Evolutionary conservation across 495 filamentous ascomycete genomes (phyloP), one percentile per base, ranked within the genome.

Genomic region (Talaromyces nanjingensis): DNA sequence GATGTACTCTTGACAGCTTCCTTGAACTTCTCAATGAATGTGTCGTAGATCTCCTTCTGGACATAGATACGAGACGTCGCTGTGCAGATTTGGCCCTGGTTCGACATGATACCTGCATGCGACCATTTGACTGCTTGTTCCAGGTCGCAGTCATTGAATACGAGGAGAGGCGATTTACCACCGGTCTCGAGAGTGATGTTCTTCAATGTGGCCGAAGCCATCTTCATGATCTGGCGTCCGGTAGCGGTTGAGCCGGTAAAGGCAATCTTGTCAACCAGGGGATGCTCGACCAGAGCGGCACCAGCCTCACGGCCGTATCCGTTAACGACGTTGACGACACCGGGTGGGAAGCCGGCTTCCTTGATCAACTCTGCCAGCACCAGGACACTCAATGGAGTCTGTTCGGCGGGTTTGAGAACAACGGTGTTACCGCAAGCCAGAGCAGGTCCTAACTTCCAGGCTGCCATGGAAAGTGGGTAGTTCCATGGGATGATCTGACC

Each of bases 121-220:
- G 87, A 77, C 92, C 93, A 89, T 68, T 89, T 87, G 62, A 88
- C 83, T 29, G 93, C 86, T 71, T 94, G 85, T 49, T 93, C 87
- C 60, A 97, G 72, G 72, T 97, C 86, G 42, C 90, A 88, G 75
- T 97, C 89, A 62, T 89, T 87, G 67, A 96, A 97, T 25, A 97
- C 84, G 57, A 97, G 68, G 42, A 96, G 78, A 1, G 92, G 92
- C 4, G 87, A 91, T 78, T 97, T 97, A 65, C 92, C 92, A 54
- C 92, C 92, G 7, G 93, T 96, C 76, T 97, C 92, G 22, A 97
- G 86, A 0, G 92, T 97, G 65, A 97, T 92, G 76, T 96, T 96
- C 83, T 96, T 96, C 77, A 97, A 84, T 67, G 89, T 93, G 6
- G 84, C 79, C 9, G 88, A 82, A 3, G 92, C 93, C 83, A 89